A percentile compares a stretch with the other conserved stretches of the same genome.
Evolutionary conservation across 305 asterid genomes (phyloP).

Genomic region (Rubia tinctorum): DNA sequence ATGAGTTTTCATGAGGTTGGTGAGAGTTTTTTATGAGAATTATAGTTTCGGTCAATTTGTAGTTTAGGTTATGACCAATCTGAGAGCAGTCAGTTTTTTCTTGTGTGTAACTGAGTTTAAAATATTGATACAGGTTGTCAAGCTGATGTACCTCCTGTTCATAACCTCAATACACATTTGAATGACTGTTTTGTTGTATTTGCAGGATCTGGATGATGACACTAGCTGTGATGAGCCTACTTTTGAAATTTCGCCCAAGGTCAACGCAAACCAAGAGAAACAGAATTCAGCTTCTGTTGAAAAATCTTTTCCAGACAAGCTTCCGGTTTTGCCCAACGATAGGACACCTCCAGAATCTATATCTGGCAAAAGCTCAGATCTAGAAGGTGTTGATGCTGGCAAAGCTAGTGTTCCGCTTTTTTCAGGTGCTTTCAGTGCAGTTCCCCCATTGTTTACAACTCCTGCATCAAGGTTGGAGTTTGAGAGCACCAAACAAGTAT

Average conservation of each 20-base stretch:
- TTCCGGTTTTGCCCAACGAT: slow-evolving; percentile 11
- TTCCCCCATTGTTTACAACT: not conserved
- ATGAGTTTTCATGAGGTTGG: slow-evolving; percentile 31
- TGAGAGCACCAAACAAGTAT: slow-evolving; percentile 15
- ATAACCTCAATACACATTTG: not conserved
- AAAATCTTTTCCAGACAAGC: not conserved
- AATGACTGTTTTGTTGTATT: not conserved
- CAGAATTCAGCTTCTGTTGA: slow-evolving; percentile 11
- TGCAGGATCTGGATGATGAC: slow-evolving; percentile 23
- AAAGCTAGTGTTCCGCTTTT: not conserved
- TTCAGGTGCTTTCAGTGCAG: not conserved
- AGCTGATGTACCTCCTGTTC: not conserved
- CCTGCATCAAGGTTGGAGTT: not conserved
- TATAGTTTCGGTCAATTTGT: not conserved
- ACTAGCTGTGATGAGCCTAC: slow-evolving; percentile 11
- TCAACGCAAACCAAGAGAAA: slow-evolving; percentile 6
- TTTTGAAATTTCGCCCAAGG: slow-evolving; percentile 1
- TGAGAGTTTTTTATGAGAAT: not conserved
- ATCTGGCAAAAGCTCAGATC: slow-evolving; percentile 11
- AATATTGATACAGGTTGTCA: not conserved
- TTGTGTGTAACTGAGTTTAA: not conserved
- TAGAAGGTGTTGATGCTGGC: not conserved
- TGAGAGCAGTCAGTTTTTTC: not conserved
- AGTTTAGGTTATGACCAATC: not conserved
- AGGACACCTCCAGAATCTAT: slow-evolving; percentile 10